Base-by-base conservation (phyloP, 352 stramenopile species). In the Pythium dissimile region DNA sequence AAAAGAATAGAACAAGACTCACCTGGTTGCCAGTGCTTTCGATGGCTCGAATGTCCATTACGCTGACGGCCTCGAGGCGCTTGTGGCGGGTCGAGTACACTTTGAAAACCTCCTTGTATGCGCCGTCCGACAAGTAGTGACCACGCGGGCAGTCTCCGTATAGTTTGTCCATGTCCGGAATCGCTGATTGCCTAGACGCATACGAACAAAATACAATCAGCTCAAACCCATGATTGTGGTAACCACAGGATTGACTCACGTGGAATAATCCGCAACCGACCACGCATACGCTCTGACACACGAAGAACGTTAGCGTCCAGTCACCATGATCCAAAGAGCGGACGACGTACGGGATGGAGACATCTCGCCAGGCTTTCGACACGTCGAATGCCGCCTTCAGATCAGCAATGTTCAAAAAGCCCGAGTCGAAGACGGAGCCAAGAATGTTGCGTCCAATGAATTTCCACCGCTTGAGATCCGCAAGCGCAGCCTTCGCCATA, bases 41-140 rank as follows among this genome's bases (percentile, higher is more conserved):
- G 43, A 98, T 94, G 15, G 75, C 67, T n/a, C 80, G 75, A 38
- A 98, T 83, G 75, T 99, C 86, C 94, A 97, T 98, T 30, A 95
- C 77, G 35, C 88, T 92, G 18, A 96, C 70, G 54, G 79, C 84
- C 53, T 96, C 84, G 11, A 92, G 54, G 10, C 72, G 69, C 28
- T 83, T 74, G 34, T 86, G 37, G 12, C 72, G 62, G 10, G 66
- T 69, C 4, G 79, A 85, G 62, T 74, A 89, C 10, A 97, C 87
- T 42, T 93, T 92, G 65, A 82, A 96, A 0, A 97, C 89, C 55
- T 89, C 67, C 43, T 97, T 97, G 69, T 92, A 96, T 18, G 82
- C 80, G 42, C 89, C 89, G 44, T 91, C 73, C 8, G 81, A 79
- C 12, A 95, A 65, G 43, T 92, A 94, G 50, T 89, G 75, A 1